Percentiles rank a stretch among this genome's conserved stretches.
phyloP scores from a whole-genome alignment of 306 rosid species.

The Pyrus pyrifolia region DNA sequence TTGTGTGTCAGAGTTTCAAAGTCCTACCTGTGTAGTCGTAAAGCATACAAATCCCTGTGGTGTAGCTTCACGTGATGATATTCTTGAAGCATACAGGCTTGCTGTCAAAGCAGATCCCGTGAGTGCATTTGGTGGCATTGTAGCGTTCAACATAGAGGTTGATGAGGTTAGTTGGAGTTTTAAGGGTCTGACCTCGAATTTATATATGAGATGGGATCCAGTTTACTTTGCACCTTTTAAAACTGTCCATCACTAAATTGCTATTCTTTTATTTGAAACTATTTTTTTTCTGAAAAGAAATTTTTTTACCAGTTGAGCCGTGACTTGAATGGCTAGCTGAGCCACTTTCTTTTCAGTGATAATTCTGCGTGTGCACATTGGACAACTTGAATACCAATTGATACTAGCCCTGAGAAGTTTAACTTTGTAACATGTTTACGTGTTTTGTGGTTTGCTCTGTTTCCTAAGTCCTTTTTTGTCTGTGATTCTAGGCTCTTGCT shows the following conservation, averaged over 20 bases:
- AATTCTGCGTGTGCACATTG: not conserved
- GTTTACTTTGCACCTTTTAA: not conserved
- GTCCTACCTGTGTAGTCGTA: conserved; percentile 83
- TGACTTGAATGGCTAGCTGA: not conserved
- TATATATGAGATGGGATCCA: not conserved
- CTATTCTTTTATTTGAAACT: no score
- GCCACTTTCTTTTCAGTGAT: not conserved
- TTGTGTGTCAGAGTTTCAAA: conserved; percentile 77
- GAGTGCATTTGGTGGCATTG: conserved; percentile 94
- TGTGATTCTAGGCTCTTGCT: conserved; percentile 57
- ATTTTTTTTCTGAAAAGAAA: no score
- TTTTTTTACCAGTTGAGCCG: not conserved
- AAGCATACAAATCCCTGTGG: conserved; percentile 99
- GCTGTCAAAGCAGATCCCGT: conserved; percentile 94
- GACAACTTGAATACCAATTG: not conserved
- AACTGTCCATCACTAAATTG: not conserved
- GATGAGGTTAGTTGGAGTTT: conserved; percentile 61
- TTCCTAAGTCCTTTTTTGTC: not conserved
- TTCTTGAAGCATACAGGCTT: conserved; percentile 82
- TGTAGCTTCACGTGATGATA: conserved; percentile 78
- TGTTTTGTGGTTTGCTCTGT: not conserved
- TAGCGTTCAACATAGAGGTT: conserved; percentile 77
- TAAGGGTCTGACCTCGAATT: not conserved
- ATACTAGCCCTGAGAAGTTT: not conserved
- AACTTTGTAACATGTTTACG: not conserved